Base-by-base conservation (phyloP, 371 early-diverging fungal species). In the Sporodiniella umbellata region DNA sequence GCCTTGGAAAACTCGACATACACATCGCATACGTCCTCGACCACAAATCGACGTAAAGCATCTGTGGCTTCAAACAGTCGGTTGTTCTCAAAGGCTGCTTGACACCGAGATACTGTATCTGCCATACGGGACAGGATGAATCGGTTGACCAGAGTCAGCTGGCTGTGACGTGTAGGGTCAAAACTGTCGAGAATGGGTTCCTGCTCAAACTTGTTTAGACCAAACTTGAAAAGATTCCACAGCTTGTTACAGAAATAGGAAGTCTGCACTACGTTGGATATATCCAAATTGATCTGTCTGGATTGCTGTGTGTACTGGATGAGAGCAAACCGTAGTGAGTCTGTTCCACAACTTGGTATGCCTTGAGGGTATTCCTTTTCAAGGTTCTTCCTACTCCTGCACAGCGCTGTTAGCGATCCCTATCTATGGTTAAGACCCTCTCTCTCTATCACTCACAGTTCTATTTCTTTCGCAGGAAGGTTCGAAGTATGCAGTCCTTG, bases 171-270 rank as follows among this genome's bases (percentile, higher is more conserved):
- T 1, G 19, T 18, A n/a, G 31, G 43, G 31, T 47, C 43, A 35
- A 39, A 39, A 31, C 26, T 22, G 11, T 11, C 35, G 15, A 55
- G 25, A 0, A 57, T 18, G 38, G 59, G 49, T 44, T 53, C 71
- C 21, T 81, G 52, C 19, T 76, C 59, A 46, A 89, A 64, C 42
- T 74, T 42, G 49, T 54, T 75, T 39, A 81, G 68, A 30, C 87
- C 85, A 64, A 93, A 93, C 33, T 80, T 85, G 49, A 90, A 87
- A 4, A 95, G 81, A 67, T 99, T 98, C 98, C 98, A 99, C 12
- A 99, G 72, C 72, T 99, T 99, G 73, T 99, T 99, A 66, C 96
- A 94, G 61, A 98, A 97, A 62, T 95, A 89, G 31, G 89, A 80
- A 42, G 94, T 92, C 6, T 96, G 89, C 45, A 91, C 81, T 8